These are phyloP conservation scores for Tuber borchii DNA, from an alignment of 495 filamentous ascomycete species.

Conservation along the genomic window DNA sequence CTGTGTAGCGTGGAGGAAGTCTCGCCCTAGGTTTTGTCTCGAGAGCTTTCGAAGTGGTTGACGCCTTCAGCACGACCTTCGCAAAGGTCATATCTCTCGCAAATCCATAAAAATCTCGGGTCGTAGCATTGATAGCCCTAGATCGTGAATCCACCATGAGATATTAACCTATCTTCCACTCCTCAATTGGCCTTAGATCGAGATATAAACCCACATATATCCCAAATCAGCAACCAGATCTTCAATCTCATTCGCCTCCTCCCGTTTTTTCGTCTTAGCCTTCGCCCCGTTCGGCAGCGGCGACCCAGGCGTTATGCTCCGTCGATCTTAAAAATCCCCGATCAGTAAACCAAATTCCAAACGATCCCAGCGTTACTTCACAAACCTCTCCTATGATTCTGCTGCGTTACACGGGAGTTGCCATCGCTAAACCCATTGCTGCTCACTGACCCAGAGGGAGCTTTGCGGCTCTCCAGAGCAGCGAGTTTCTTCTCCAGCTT, in stretches of 20 bases:
- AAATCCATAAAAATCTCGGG: constrained; percentile 83
- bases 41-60: constrained; percentile 51
- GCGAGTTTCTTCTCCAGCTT: constrained; percentile 59
- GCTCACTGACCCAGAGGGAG: constrained; percentile 4
- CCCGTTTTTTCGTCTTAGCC: constrained; percentile 42
- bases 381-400: neutral
- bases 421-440: neutral
- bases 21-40: constrained; percentile 47
- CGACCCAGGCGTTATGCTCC: constrained; percentile 4
- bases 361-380: neutral
- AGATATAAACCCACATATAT: constrained; percentile 54
- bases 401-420: neutral
- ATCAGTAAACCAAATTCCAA: constrained; percentile 3
- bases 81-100: constrained; percentile 79
- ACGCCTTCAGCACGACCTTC: constrained; percentile 65
- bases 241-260: constrained; percentile 70
- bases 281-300: neutral
- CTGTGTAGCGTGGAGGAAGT: constrained; percentile 60
- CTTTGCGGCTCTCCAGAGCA: constrained; percentile 28
- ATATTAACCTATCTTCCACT: constrained; percentile 7
- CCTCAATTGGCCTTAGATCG: neutral
- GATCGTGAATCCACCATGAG: constrained; percentile 8
- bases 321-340: constrained; percentile 9
- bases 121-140: constrained; percentile 85
- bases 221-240: constrained; percentile 76